These are phyloP conservation scores for Haplosporangium sp. DNA, from an alignment of 371 early-diverging fungal species.

Conservation along the genomic window DNA sequence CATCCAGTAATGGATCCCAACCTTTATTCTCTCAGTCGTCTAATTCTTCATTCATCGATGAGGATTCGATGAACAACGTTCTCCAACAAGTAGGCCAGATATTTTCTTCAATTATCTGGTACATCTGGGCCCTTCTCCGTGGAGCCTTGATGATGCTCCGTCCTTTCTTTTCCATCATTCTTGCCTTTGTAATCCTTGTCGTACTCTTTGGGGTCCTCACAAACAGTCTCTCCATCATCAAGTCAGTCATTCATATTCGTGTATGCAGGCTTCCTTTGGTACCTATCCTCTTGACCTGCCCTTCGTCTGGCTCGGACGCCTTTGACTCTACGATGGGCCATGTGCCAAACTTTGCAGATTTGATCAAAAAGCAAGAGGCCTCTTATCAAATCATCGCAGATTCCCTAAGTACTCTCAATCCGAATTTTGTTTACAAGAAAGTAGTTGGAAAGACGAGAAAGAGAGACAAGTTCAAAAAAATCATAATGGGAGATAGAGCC, in stretches of 20 bases:
- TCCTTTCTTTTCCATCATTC: slow-evolving; percentile 35
- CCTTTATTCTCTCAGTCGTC: background rate
- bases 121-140: slow-evolving; percentile 16
- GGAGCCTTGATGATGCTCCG: slow-evolving; percentile 30
- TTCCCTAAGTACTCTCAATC: slow-evolving; percentile 19
- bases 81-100: slow-evolving; percentile 18
- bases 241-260: slow-evolving; percentile 24
- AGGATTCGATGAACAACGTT: background rate
- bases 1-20: no score
- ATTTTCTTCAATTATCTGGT: slow-evolving; percentile 14
- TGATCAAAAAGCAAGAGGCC: slow-evolving; percentile 34
- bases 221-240: slow-evolving; percentile 14
- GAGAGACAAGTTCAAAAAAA: slow-evolving; percentile 2
- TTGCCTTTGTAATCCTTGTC: slow-evolving; percentile 14
- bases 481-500: background rate
- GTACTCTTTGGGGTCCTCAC: slow-evolving; percentile 5
- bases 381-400: slow-evolving; percentile 22
- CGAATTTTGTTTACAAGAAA: background rate
- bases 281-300: slow-evolving; percentile 15
- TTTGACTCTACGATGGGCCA: background rate
- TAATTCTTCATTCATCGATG: background rate
- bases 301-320: background rate
- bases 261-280: slow-evolving; percentile 25
- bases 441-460: background rate
- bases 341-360: slow-evolving; percentile 35